phyloP scores from a whole-genome alignment of 2,329 filamentous ascomycete species.

The Neopestalotiopsis sp. region DNA sequence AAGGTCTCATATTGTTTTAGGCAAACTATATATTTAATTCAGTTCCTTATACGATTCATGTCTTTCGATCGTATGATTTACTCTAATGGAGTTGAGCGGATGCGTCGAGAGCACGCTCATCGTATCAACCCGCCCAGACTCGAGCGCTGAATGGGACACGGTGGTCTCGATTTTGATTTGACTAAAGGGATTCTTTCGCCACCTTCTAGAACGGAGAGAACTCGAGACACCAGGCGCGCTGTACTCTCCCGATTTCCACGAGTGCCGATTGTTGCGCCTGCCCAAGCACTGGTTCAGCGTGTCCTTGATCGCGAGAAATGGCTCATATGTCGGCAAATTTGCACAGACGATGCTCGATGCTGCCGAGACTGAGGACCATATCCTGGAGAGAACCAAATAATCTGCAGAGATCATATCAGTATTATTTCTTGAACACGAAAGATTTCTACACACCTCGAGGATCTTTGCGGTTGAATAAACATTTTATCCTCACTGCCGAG shows the following conservation, averaged over 20 bases:
- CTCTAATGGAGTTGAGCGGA: not conserved
- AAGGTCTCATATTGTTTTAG: not conserved
- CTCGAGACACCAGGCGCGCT: not conserved
- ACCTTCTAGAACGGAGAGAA: not conserved
- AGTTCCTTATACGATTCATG: not conserved
- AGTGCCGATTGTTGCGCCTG: not conserved
- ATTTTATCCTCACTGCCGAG: not conserved
- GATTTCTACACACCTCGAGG: not conserved
- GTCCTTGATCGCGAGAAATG: not conserved
- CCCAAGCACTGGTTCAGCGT: not conserved
- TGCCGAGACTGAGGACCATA: not conserved
- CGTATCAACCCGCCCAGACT: not conserved
- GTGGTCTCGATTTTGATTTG: not conserved
- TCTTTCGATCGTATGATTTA: not conserved
- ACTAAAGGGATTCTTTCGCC: not conserved
- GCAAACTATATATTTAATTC: not conserved
- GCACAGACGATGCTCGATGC: not conserved
- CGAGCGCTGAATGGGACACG: not conserved
- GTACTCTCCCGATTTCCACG: not conserved
- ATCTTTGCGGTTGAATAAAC: not conserved
- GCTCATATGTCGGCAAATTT: not conserved
- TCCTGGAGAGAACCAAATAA: not conserved
- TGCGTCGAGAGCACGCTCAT: not conserved
- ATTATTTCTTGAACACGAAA: too few relatives aligned
- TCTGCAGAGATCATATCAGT: not conserved